These are phyloP conservation scores for Arthrocladium fulminans DNA, from an alignment of 2,329 filamentous ascomycete genomes.

Conservation along the genomic window DNA sequence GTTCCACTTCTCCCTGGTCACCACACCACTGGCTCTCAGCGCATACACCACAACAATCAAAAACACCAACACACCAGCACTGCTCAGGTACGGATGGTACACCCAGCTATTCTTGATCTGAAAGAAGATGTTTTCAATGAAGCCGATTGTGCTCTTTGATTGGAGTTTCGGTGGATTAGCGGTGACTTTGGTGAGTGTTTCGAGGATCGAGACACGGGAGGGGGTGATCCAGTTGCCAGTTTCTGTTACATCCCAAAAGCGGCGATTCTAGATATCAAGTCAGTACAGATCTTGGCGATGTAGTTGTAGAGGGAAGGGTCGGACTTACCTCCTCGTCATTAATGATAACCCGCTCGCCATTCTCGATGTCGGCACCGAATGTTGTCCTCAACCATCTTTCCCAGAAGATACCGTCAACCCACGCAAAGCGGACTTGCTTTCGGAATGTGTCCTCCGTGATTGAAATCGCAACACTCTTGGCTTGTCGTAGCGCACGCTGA, in stretches of 20 bases:
- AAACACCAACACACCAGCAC: background rate
- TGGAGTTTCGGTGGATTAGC: conserved; percentile 40
- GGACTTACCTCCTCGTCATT: conserved; percentile 88
- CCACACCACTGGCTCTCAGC: background rate
- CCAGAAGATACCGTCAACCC: conserved; percentile 97
- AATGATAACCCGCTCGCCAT: conserved; percentile 88
- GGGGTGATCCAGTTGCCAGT: conserved; percentile 85
- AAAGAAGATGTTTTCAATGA: conserved; percentile 40
- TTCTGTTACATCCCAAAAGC: conserved; percentile 88
- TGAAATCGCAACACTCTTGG: conserved; percentile 84
- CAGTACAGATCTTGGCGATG: conserved; percentile 26
- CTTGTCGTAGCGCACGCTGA: conserved; percentile 72
- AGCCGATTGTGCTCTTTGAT: conserved; percentile 42
- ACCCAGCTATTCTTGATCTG: conserved; percentile 34
- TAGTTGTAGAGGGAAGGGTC: background rate
- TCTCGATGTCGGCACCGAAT: conserved; percentile 76
- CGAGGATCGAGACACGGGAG: conserved; percentile 80
- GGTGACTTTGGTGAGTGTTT: conserved; percentile 55
- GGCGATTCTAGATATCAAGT: conserved; percentile 59
- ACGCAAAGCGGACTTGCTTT: conserved; percentile 88
- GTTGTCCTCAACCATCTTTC: conserved; percentile 94
- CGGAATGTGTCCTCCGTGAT: conserved; percentile 72
- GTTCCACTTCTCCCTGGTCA: conserved; percentile 1
- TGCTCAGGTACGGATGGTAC: conserved; percentile 30
- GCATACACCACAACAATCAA: background rate